Evolutionary conservation across 2,329 filamentous ascomycete species (phyloP).

Genomic region (Penicillium sp.): DNA sequence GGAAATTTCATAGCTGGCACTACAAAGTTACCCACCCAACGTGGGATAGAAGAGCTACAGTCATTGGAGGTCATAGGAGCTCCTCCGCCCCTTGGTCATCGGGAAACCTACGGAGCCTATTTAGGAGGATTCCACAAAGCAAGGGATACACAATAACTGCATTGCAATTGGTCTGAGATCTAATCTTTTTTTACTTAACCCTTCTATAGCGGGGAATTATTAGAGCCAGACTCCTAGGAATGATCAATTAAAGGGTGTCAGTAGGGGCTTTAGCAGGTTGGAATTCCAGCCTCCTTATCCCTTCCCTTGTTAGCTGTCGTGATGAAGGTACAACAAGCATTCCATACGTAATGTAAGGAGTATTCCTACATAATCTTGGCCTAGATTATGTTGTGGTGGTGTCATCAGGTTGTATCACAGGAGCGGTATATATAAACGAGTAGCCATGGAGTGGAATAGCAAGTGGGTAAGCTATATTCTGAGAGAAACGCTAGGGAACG

Average conservation of each 20-base stretch:
- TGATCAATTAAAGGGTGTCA: constrained; percentile 1
- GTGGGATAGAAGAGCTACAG: background rate
- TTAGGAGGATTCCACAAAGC: background rate
- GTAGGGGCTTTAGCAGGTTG: background rate
- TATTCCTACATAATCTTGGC: background rate
- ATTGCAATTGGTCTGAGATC: background rate
- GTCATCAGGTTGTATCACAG: background rate
- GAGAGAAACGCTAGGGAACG: background rate
- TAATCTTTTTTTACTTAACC: background rate
- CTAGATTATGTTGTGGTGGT: background rate
- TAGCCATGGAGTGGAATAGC: background rate
- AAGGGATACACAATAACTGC: background rate
- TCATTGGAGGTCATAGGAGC: background rate
- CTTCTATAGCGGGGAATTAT: background rate
- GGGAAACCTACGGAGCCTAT: background rate
- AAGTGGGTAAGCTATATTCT: background rate
- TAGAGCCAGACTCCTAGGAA: background rate
- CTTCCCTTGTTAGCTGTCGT: constrained; percentile 6
- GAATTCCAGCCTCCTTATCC: constrained; percentile 2
- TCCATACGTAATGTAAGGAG: background rate
- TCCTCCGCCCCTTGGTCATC: background rate
- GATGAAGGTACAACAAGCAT: constrained; percentile 1
- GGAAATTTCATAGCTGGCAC: constrained; percentile 1
- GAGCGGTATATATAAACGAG: background rate
- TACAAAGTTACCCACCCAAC: background rate